phyloP scores from a whole-genome alignment of 202 grass and related monocot genomes.

The Saccharum hybrid region DNA sequence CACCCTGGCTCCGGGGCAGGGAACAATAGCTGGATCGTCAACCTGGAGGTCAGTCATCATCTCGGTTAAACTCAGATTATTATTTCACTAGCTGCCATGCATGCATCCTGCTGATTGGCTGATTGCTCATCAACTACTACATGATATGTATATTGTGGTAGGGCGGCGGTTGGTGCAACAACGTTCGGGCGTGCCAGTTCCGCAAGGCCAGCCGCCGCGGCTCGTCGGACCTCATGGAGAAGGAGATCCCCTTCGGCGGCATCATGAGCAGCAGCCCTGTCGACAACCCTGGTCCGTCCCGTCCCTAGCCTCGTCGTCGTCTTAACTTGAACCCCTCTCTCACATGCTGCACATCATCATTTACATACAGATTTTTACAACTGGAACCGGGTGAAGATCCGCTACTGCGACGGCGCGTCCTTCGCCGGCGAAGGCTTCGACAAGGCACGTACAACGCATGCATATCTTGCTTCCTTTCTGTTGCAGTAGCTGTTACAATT shows the following conservation, averaged over 20 bases:
- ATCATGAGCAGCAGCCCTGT: slow-evolving; percentile 62
- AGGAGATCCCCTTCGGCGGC: slow-evolving; percentile 64
- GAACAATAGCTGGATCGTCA: slow-evolving; percentile 72
- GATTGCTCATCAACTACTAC: neutral
- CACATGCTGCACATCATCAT: too few relatives aligned
- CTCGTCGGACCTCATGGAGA: slow-evolving; percentile 82
- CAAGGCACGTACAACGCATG: slow-evolving; percentile 35
- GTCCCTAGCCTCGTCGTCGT: too few relatives aligned
- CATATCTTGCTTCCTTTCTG: too few relatives aligned
- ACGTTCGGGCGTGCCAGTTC: slow-evolving; percentile 59
- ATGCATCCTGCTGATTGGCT: too few relatives aligned
- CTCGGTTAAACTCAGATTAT: too few relatives aligned
- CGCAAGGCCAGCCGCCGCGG: slow-evolving; percentile 54
- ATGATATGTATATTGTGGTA: too few relatives aligned
- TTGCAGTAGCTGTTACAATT: too few relatives aligned
- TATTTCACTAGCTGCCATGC: too few relatives aligned
- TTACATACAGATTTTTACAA: slow-evolving; percentile 74
- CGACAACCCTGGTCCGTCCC: slow-evolving; percentile 69
- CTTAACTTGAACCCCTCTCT: too few relatives aligned
- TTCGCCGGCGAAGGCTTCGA: slow-evolving; percentile 60
- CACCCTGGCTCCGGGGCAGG: slow-evolving; percentile 66
- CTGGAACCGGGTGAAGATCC: slow-evolving; percentile 81
- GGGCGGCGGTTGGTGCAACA: slow-evolving; percentile 97
- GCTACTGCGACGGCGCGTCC: slow-evolving; percentile 67
- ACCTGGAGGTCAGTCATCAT: slow-evolving; percentile 61